A percentile compares a stretch with the other conserved stretches of the same genome.
These are phyloP conservation scores for Aspergillus sp. DNA, from an alignment of 2,329 filamentous ascomycete genomes.

Conservation along the genomic window DNA sequence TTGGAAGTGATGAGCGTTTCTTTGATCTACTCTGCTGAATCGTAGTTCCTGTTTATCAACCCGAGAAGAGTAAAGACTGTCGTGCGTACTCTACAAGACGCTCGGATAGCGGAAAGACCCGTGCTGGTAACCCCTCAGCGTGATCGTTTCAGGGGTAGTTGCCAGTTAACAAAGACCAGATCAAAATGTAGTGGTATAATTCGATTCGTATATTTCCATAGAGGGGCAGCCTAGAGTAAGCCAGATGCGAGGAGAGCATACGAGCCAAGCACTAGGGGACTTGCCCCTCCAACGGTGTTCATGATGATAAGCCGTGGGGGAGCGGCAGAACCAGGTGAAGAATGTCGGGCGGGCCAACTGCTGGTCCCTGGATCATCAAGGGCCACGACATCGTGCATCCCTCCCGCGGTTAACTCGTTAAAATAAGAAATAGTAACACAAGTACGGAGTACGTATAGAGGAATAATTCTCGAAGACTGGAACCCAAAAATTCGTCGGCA, in stretches of 20 bases:
- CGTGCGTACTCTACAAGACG: neutral
- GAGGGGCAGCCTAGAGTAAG: neutral
- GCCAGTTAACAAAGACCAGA: no score
- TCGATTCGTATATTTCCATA: neutral
- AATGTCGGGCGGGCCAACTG: neutral
- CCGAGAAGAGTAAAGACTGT: neutral
- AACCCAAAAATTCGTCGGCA: conserved; percentile 3
- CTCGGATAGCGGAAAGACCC: neutral
- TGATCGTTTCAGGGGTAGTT: no score
- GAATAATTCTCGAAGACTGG: neutral
- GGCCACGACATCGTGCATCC: neutral
- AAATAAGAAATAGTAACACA: neutral
- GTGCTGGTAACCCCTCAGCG: neutral
- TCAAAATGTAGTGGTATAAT: neutral
- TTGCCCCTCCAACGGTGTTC: conserved; percentile 2
- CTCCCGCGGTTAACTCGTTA: neutral
- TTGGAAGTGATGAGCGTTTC: neutral
- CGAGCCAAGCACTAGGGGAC: conserved; percentile 3
- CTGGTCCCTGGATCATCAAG: no score
- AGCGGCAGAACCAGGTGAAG: neutral
- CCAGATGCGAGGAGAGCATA: neutral
- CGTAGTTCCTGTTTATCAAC: neutral
- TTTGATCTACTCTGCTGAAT: neutral
- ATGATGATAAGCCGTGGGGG: conserved; percentile 9
- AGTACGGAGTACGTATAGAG: neutral